A percentile compares a stretch with the other conserved stretches of the same genome.
Evolutionary conservation across 1,139 yeast species (phyloP).

Genomic region (Lodderomyces pseudojiufengensis): DNA sequence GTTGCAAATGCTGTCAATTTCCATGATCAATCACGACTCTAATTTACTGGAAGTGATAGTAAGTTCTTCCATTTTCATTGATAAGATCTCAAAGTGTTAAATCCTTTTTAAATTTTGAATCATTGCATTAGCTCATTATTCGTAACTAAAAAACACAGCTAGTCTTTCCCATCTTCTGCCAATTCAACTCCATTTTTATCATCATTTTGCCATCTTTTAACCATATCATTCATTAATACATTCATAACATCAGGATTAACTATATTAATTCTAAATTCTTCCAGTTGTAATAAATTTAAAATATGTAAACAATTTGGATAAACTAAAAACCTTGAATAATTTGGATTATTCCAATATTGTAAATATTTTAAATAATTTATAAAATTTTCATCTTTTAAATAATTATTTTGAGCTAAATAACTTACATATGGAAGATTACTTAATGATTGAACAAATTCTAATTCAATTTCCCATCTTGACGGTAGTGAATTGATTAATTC

Average conservation of each 20-base stretch:
- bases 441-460: constrained; percentile 80
- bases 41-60: no score
- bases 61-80: no score
- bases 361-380: constrained; percentile 63
- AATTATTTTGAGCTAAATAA: constrained; percentile 70
- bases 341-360: constrained; percentile 70
- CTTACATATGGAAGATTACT: constrained; percentile 74
- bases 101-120: no score
- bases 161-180: no score
- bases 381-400: constrained; percentile 58
- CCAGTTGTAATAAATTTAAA: constrained; percentile 53
- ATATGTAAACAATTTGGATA: constrained; percentile 73
- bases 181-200: no score
- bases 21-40: no score
- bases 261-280: constrained; percentile 53
- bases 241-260: constrained; percentile 57
- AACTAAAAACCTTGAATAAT: constrained; percentile 62
- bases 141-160: no score
- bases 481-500: constrained; percentile 42
- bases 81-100: no score
- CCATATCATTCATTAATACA: constrained; percentile 72
- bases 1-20: no score
- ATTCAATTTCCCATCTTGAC: constrained; percentile 76
- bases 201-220: constrained; percentile 53
- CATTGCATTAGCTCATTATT: no score